Base-by-base conservation (phyloP, 495 filamentous ascomycete species). In the Aspergillus sparsus region DNA sequence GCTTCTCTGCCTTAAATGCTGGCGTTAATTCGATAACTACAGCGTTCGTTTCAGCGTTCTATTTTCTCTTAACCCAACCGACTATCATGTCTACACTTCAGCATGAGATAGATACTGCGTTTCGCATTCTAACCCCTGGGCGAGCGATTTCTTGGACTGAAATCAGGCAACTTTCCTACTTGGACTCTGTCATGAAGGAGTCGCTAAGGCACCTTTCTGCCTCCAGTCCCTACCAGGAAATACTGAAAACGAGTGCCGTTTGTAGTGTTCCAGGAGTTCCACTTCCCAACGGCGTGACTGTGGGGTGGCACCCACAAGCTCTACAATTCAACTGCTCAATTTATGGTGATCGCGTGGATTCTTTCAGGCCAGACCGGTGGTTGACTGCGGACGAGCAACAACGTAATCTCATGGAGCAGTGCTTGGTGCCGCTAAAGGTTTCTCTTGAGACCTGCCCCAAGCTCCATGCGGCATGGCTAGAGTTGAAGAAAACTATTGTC, bases 351-450 rank as follows among this genome's bases (percentile, higher is more conserved):
- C 78, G 84, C 57, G 71, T 71, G 4, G 67, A 77, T 49, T 35
- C 60, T 3, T 86, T 82, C 53, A 67, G 77, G 2, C 83, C 84
- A 0, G 82, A 82, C 56, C 65, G 83, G 36, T 86, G 83, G 82
- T 71, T 84, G 7, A 45, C 10, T 35, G 37, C 50, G 7, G 35
- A 54, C 36, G 16, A 1, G 2, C 58, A 42, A 8, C 55, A 46
- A 3, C 47, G 51, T 2, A 15, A 12, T 9, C 6, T 5, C 11
- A 67, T 70, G 67, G 39, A 59, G 3, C 49, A 64, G 15, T 39
- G 7, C 8, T 27, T 70, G 18, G 42, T 65, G 13, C 55, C 55
- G 5, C 61, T 62, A 12, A 37, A 10, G 13, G 31, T 42, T 15
- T 53, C 45, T 7, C 16, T 46, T 3, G 41, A 32, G n/a, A 16